phyloP scores from a whole-genome alignment of 1,284 basidiomycete species.

The Ustilago lituana region DNA sequence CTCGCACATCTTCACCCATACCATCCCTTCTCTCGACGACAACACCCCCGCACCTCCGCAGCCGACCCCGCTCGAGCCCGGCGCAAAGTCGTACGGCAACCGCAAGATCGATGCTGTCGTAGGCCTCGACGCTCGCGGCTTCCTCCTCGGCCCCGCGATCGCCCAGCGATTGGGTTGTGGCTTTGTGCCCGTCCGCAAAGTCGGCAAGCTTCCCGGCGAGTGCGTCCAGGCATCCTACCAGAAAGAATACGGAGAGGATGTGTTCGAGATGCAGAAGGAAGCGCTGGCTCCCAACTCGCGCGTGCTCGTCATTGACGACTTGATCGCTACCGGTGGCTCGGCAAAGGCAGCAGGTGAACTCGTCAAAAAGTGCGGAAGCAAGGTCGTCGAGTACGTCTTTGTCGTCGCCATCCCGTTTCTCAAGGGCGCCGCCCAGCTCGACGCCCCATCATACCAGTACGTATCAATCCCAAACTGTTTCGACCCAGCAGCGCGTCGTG shows the following conservation, averaged over 20 bases:
- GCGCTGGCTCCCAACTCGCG: slow-evolving; percentile 82
- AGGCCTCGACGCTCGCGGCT: slow-evolving; percentile 94
- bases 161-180: slow-evolving; percentile 90
- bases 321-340: slow-evolving; percentile 96
- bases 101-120: slow-evolving; percentile 87
- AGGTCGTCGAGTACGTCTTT: slow-evolving; percentile 91
- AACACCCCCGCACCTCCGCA: slow-evolving; percentile 4
- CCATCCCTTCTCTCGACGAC: slow-evolving; percentile 72
- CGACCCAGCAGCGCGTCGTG: no score
- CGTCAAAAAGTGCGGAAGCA: slow-evolving; percentile 81
- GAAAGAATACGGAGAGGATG: slow-evolving; percentile 97
- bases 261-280: slow-evolving; percentile 92
- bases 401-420: slow-evolving; percentile 88
- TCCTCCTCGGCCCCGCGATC: slow-evolving; percentile 91
- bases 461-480: slow-evolving; percentile 18
- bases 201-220: slow-evolving; percentile 90
- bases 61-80: slow-evolving; percentile 36
- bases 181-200: slow-evolving; percentile 95
- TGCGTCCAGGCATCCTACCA: slow-evolving; percentile 81
- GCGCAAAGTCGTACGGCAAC: slow-evolving; percentile 36
- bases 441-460: slow-evolving; percentile 77
- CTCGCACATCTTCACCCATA: slow-evolving; percentile 82
- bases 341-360: slow-evolving; percentile 93
- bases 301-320: slow-evolving; percentile 90
- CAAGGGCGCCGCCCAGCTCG: slow-evolving; percentile 79